A percentile compares a stretch with the other conserved stretches of the same genome.
Conservation (phyloP, 2,329 filamentous ascomycete species). For the Colletotrichum limetticola region DNA sequence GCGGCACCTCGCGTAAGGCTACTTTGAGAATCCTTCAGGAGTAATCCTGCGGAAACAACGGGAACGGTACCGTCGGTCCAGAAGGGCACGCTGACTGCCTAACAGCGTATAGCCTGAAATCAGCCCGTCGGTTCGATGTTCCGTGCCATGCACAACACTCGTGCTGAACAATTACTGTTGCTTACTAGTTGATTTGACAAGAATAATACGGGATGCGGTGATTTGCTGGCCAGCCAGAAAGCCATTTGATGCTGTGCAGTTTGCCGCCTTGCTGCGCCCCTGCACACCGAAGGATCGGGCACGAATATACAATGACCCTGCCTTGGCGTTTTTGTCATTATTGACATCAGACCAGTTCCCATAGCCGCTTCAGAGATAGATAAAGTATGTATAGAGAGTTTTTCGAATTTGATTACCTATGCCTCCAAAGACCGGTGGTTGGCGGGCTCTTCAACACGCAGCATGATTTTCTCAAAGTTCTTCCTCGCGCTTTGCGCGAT, state of each 20-base stretch:
- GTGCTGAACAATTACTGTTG: accelerated
- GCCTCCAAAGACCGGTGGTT: too few species aligned
- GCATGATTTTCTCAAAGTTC: not conserved
- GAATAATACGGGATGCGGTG: not conserved
- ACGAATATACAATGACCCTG: not conserved
- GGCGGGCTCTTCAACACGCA: not conserved
- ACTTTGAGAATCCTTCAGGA: not conserved
- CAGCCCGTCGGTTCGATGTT: not conserved
- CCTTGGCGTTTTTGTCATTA: not conserved
- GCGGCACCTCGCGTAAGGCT: not conserved
- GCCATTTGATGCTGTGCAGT: not conserved
- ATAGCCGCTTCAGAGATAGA: not conserved
- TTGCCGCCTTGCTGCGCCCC: not conserved
- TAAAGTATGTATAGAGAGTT: not conserved
- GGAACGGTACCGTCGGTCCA: slow-evolving; percentile 2
- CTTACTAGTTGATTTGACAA: not conserved
- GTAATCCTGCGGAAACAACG: not conserved
- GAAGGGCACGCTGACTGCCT: not conserved
- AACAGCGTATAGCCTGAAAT: not conserved
- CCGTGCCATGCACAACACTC: not conserved
- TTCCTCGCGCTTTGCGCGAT: not conserved
- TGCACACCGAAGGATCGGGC: not conserved
- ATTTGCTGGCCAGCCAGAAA: not conserved
- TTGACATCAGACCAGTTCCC: not conserved
- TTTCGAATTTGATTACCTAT: not conserved